A percentile compares a stretch with the other conserved stretches of the same genome.
phyloP scores from a whole-genome alignment of 306 rosid genomes.

The Cicer yamashitae region DNA sequence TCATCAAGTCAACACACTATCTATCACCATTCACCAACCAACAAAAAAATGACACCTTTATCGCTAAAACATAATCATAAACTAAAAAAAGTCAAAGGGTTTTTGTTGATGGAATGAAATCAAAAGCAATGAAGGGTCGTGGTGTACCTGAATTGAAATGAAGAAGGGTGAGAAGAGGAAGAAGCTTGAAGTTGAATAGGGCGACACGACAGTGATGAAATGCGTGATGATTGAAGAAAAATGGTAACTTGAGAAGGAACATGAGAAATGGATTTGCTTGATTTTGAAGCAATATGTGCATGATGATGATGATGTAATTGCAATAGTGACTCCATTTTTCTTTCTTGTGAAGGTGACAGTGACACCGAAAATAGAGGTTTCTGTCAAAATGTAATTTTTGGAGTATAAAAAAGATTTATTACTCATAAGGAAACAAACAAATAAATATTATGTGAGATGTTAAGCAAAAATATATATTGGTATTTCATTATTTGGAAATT shows the following conservation, averaged over 20 bases:
- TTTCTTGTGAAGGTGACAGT: background rate
- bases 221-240: conserved; percentile 3
- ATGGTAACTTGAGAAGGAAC: background rate
- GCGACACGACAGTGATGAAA: background rate
- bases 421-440: too few relatives aligned
- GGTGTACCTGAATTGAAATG: conserved; percentile 10
- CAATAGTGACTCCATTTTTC: background rate
- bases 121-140: background rate
- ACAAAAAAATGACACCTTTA: background rate
- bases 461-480: too few relatives aligned
- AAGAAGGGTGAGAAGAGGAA: background rate
- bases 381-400: too few relatives aligned
- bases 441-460: too few relatives aligned
- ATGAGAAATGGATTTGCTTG: background rate
- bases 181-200: conserved; percentile 5
- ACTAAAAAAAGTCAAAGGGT: background rate
- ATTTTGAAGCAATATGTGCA: background rate
- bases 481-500: too few relatives aligned
- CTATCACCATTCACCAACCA: background rate
- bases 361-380: background rate
- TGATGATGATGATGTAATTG: background rate
- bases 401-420: too few relatives aligned
- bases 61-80: background rate
- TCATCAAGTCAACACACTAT: too few relatives aligned
- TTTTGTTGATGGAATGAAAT: background rate